Evolutionary conservation across 1,139 yeast genomes (phyloP).

Genomic region (Saccharomyces uvarum): DNA sequence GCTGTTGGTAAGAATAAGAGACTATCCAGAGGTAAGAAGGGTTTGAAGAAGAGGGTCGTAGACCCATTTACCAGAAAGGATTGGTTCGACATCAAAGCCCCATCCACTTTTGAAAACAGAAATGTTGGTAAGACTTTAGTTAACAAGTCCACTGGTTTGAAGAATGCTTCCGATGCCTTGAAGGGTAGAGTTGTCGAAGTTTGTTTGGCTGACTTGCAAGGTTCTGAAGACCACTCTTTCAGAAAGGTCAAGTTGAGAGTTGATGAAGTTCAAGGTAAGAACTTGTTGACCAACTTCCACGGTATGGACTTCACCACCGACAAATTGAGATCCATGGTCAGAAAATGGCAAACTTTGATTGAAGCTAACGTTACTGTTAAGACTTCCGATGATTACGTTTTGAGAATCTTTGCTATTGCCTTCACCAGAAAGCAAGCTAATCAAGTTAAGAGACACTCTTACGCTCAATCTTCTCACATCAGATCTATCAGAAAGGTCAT

Average conservation of each 20-base stretch:
- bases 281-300: conserved; percentile 91
- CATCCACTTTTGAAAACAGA: conserved; percentile 89
- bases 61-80: conserved; percentile 95
- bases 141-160: conserved; percentile 89
- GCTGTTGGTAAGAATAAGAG: conserved; percentile 97
- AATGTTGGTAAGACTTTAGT: conserved; percentile 90
- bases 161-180: conserved; percentile 86
- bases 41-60: conserved; percentile 89
- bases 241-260: conserved; percentile 85
- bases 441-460: conserved; percentile 86
- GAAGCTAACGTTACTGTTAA: conserved; percentile 88
- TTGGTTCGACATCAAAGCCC: conserved; percentile 93
- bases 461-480: conserved; percentile 85
- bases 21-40: conserved; percentile 93
- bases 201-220: conserved; percentile 83
- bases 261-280: conserved; percentile 89
- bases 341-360: conserved; percentile 90
- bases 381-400: conserved; percentile 84
- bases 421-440: conserved; percentile 87
- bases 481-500: conserved; percentile 69
- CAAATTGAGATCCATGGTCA: conserved; percentile 81
- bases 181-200: conserved; percentile 88
- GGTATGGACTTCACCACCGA: conserved; percentile 88
- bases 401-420: conserved; percentile 83
- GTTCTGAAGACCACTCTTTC: conserved; percentile 87